Evolutionary conservation across 805 yeast species (phyloP).

Genomic region (Nakazawaea pomicola): DNA sequence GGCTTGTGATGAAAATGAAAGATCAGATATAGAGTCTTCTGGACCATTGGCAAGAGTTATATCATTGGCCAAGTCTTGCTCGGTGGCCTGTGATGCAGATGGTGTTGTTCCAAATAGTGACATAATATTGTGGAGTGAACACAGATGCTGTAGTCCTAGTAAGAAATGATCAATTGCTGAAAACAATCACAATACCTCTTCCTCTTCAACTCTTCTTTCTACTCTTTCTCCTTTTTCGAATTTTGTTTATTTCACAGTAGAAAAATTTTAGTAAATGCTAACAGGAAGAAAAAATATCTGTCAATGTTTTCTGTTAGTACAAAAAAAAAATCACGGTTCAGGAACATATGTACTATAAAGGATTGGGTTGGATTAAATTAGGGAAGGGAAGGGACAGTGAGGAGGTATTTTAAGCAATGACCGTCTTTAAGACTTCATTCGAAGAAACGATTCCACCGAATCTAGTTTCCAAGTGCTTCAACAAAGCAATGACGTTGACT

Average conservation of each 20-base stretch:
- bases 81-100: slow-evolving; percentile 37
- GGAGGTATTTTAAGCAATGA: slow-evolving; percentile 25
- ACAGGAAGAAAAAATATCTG: not conserved
- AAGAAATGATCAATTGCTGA: no score
- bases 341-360: not conserved
- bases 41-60: slow-evolving; percentile 72
- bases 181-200: not conserved
- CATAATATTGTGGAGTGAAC: not conserved
- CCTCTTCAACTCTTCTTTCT: not conserved
- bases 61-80: slow-evolving; percentile 65
- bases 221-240: no score
- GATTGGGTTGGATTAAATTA: no score
- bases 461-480: slow-evolving; percentile 65
- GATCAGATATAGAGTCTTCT: slow-evolving; percentile 83
- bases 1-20: slow-evolving; percentile 82
- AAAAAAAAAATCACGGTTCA: not conserved
- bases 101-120: slow-evolving; percentile 9
- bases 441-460: slow-evolving; percentile 59
- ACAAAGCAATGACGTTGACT: slow-evolving; percentile 58
- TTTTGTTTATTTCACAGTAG: not conserved
- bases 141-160: no score
- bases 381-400: no score
- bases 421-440: slow-evolving; percentile 40
- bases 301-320: not conserved
- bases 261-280: no score